These are phyloP conservation scores for Epichloe sibirici DNA, from an alignment of 2,329 filamentous ascomycete species.

Conservation along the genomic window DNA sequence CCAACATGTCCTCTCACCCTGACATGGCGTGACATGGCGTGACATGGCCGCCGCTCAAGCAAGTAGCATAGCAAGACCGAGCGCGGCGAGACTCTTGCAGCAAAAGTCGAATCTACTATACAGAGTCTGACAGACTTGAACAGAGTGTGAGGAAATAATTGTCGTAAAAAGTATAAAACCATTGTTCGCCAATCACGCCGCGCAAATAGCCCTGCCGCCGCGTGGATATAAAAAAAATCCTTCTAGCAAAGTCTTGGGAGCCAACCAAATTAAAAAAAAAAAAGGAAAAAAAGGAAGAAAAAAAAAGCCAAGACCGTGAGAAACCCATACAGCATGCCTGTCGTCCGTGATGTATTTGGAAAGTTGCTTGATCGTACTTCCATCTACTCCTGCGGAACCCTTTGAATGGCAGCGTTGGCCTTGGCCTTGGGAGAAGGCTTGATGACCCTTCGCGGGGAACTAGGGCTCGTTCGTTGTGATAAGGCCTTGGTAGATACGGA, in stretches of 20 bases:
- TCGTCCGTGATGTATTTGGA: no score
- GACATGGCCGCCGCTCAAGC: neutral
- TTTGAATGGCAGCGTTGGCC: slow-evolving; percentile 4
- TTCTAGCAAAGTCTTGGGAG: neutral
- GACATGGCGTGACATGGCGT: no score
- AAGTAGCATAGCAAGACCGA: neutral
- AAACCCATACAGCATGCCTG: no score
- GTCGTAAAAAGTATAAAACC: neutral
- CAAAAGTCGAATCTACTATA: neutral
- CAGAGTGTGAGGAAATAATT: no score
- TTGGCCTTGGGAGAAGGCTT: slow-evolving; percentile 8
- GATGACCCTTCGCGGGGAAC: slow-evolving; percentile 3
- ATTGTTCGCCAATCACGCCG: neutral
- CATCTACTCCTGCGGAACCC: slow-evolving; percentile 1
- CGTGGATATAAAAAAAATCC: neutral
- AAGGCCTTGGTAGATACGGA: neutral
- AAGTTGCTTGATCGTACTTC: no score
- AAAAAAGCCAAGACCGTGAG: neutral
- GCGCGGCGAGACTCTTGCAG: no score
- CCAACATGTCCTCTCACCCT: neutral
- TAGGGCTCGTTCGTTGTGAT: neutral
- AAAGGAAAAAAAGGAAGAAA: neutral
- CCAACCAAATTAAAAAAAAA: neutral
- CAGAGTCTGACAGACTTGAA: neutral
- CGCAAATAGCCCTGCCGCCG: neutral